Conservation (phyloP, 2,329 filamentous ascomycete genomes). For the Helicocarpus griseus region DNA sequence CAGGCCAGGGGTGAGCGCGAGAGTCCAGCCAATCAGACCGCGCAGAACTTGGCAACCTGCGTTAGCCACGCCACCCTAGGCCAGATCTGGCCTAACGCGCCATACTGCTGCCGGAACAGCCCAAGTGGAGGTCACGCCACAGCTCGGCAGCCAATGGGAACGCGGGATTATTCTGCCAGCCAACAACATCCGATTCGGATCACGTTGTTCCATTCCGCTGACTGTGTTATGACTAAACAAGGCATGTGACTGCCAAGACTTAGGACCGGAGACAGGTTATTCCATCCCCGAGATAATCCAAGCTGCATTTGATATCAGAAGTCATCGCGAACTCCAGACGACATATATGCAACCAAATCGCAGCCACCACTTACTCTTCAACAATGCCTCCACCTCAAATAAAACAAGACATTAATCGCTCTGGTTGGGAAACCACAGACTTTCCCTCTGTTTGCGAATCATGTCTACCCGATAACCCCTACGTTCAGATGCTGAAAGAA, state of each 20-base stretch:
- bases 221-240: background rate
- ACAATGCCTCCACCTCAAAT: constrained; percentile 65
- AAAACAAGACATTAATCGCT: constrained; percentile 90
- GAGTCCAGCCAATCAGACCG: background rate
- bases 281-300: background rate
- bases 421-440: constrained; percentile 75
- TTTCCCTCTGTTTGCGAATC: constrained; percentile 58
- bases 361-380: constrained; percentile 13
- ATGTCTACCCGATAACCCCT: constrained; percentile 91
- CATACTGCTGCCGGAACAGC: background rate
- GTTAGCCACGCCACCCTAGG: background rate
- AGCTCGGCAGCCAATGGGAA: background rate
- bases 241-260: background rate
- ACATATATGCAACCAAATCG: background rate
- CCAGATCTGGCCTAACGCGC: background rate
- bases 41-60: background rate
- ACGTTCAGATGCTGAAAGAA: constrained; percentile 98
- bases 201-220: background rate
- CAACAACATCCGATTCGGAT: background rate
- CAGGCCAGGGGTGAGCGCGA: background rate
- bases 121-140: background rate
- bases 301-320: background rate
- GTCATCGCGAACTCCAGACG: background rate
- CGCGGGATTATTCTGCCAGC: accelerated
- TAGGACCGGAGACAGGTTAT: no score